Evolutionary conservation across 2,329 filamentous ascomycete species (phyloP), one percentile per base, ranked within the genome.

Genomic region (Claviceps sp.): DNA sequence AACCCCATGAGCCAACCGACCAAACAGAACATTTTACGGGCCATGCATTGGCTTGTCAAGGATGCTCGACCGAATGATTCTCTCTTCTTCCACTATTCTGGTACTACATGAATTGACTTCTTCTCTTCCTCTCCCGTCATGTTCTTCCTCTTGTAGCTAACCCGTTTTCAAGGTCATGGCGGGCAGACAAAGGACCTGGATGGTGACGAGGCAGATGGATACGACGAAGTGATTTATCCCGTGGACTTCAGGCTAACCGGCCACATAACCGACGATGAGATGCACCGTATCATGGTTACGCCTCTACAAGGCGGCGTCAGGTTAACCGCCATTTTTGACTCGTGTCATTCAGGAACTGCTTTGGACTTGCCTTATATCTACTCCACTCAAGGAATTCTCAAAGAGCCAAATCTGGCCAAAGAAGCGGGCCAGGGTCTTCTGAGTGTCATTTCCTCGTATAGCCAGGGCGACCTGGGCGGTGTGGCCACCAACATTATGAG

Each of bases 1-100:
- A 95, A 95, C 61, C 88, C 89, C 26, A 95, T 96, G 87, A 95
- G 89, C 69, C 89, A 95, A 70, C 91, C 91, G 8, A 95, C 89
- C 5, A 96, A 96, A 68, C 86, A 88, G 59, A 97, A 97, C 64
- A 95, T 97, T 52, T 69, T 97, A 40, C 81, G 91, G 50, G 91
- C 91, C 34, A 97, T 97, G 91, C 90, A 96, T 66, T 97, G 91
- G 91, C 73, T 97, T 19, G 89, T 96, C 53, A 95, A 95, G 70
- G 90, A 95, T 64, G 90, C 91, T 4, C 80, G 80, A 53, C 87
- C 89, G 0, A 95, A 96, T 64, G 91, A 97, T 65, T 95, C 91
- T 4, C 77, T 97, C 6, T 97, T 97, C 71, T 96, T 97, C 73
- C 91, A 97, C 70, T 97, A 95, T 67, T 95, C 90, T 41, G 89